Conservation (phyloP, 2,329 filamentous ascomycete species). For the Davidsoniella virescens region DNA sequence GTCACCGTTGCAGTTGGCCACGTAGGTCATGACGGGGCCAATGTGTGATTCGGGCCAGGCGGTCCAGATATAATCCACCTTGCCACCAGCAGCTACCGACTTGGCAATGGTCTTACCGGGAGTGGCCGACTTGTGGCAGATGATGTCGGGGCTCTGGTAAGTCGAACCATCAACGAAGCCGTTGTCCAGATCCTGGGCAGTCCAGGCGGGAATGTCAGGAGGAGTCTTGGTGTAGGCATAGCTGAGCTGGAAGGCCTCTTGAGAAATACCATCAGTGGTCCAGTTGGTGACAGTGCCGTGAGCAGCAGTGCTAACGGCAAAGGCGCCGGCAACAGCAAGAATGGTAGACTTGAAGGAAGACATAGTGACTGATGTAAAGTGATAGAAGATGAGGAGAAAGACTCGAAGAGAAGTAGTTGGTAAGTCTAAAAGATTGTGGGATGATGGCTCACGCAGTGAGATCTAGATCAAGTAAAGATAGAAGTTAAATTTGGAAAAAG, state of each 20-base stretch:
- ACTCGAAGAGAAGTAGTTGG: not conserved
- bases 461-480: not conserved
- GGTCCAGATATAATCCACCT: slow-evolving; percentile 26
- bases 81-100: slow-evolving; percentile 24
- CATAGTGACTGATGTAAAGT: not conserved
- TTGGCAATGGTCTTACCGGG: slow-evolving; percentile 23
- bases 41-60: slow-evolving; percentile 28
- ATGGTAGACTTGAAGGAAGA: slow-evolving; percentile 9
- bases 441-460: slow-evolving; percentile 1
- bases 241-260: slow-evolving; percentile 15
- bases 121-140: slow-evolving; percentile 27
- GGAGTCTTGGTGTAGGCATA: slow-evolving; percentile 15
- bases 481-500: not conserved
- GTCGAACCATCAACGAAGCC: slow-evolving; percentile 31
- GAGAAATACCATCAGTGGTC: slow-evolving; percentile 13
- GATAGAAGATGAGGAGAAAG: not conserved
- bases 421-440: not conserved
- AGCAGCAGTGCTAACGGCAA: slow-evolving; percentile 1
- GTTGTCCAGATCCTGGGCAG: slow-evolving; percentile 28
- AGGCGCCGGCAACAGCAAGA: slow-evolving; percentile 2
- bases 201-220: slow-evolving; percentile 23
- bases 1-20: slow-evolving; percentile 42
- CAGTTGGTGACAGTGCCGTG: slow-evolving; percentile 10
- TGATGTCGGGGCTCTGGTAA: slow-evolving; percentile 27
- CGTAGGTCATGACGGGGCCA: slow-evolving; percentile 45